A percentile compares a stretch with the other conserved stretches of the same genome.
Conservation (phyloP, 768 basidiomycete species). For the Boletus huronensis region DNA sequence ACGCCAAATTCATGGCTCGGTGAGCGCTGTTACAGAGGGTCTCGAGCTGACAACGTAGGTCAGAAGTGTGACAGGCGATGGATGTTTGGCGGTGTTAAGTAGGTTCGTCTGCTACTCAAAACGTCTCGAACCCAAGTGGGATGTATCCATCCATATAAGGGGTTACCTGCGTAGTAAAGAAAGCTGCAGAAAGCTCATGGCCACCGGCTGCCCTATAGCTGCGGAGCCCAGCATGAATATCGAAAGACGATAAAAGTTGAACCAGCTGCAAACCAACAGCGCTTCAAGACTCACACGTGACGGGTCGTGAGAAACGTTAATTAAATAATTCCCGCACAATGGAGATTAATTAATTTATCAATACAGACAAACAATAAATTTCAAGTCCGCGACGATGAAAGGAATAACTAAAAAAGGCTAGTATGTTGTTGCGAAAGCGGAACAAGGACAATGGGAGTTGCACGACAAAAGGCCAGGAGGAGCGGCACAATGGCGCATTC, state of each 20-base stretch:
- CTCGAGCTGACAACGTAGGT: no score
- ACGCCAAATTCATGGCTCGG: no score
- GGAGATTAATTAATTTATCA: neutral
- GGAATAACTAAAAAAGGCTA: constrained; percentile 12
- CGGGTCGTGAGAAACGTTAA: neutral
- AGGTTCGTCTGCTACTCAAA: neutral
- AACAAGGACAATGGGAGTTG: constrained; percentile 26
- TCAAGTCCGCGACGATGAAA: constrained; percentile 20
- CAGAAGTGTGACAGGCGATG: neutral
- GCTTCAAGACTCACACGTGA: neutral
- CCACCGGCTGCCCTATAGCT: no score
- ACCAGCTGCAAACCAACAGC: no score
- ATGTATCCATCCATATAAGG: neutral
- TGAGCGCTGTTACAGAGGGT: no score
- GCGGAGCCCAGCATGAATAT: no score
- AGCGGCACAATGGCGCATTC: neutral
- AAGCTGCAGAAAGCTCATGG: no score
- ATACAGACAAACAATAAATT: constrained; percentile 14
- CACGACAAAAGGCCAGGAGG: constrained; percentile 22
- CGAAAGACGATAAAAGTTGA: no score
- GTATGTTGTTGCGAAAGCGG: constrained; percentile 21
- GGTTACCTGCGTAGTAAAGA: neutral
- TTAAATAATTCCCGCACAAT: constrained; percentile 1
- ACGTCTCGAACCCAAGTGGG: neutral
- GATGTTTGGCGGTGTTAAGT: neutral